phyloP scores from a whole-genome alignment of 192 early-diverging fungal species.

The Entrophospora sp. region DNA sequence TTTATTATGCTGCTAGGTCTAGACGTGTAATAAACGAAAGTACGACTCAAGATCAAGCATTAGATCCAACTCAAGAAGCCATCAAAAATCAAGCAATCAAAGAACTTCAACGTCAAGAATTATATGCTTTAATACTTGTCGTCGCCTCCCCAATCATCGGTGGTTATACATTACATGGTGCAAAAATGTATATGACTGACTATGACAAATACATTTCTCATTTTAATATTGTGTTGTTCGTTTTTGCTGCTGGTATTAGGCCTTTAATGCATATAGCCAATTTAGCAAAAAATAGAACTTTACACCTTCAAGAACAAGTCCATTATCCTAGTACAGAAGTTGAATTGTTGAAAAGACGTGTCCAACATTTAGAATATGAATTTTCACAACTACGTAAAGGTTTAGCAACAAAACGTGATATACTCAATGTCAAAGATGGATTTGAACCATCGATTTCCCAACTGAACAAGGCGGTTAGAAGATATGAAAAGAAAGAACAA shows the following conservation, averaged over 20 bases:
- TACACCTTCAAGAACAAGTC: constrained; percentile 45
- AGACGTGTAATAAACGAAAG: constrained; percentile 33
- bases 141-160: constrained; percentile 44
- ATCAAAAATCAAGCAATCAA: constrained; percentile 24
- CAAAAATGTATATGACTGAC: constrained; percentile 39
- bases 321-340: constrained; percentile 42
- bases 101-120: constrained; percentile 43
- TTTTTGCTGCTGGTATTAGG: constrained; percentile 44
- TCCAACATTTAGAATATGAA: constrained; percentile 44
- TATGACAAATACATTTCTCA: constrained; percentile 46
- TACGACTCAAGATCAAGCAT: constrained; percentile 10
- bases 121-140: constrained; percentile 38
- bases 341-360: constrained; percentile 32
- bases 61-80: constrained; percentile 27
- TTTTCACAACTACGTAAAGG: constrained; percentile 37
- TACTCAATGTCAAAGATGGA: constrained; percentile 39
- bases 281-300: constrained; percentile 39
- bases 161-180: constrained; percentile 45
- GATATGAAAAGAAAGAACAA: constrained; percentile 48
- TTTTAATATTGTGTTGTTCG: constrained; percentile 49
- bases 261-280: constrained; percentile 42
- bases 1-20: constrained; percentile 45
- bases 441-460: constrained; percentile 45
- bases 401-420: constrained; percentile 46
- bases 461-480: constrained; percentile 41